Evolutionary conservation across 2,329 filamentous ascomycete species (phyloP), one percentile per base, ranked within the genome.

Genomic region (Monascus ruber): DNA sequence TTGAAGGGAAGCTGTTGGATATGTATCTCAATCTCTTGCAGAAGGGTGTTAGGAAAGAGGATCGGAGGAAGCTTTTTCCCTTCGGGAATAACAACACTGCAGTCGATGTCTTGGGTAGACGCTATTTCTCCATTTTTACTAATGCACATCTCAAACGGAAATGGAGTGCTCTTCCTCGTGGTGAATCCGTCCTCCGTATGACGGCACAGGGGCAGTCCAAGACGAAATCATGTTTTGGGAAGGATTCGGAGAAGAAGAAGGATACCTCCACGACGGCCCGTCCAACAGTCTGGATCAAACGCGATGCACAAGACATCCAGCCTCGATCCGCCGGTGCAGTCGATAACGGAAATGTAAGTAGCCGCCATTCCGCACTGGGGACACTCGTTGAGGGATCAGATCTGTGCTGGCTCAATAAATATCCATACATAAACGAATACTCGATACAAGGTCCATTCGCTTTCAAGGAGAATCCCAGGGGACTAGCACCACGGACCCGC

Each of bases 1-100:
- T 3, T 10, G 52, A 54, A 36, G 49, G 50, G 2, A 37, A 44
- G 9, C 44, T 42, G 26, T 24, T 49, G 24, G 24, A 26, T 6
- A 4, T 37, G 4, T 38, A 31, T 7, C 10, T 42, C 26, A 27
- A 29, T 25, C 10, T 47, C 34, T 26, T 49, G 40, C 31, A 36
- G 27, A 31, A 24, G 26, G 38, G 35, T 6, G 4, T 42, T 24
- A 34, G 38, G 9, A 24, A 31, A 6, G 25, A 33, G 26, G 31
- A 35, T 9, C 29, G 31, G 11, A 25, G 37, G 24, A 32, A 28
- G 6, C 33, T 39, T 26, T 8, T 36, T 7, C 32, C 3, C 10
- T 2, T 3, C 28, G 6, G 10, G 6, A 29, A 10, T 10, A 29
- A 29, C 2, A 29, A 3, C 28, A 6, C 10, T 29, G 6, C 28